Evolutionary conservation across 352 stramenopile species (phyloP), one percentile per base, ranked within the genome.

Genomic region (Phytophthora foliorum): DNA sequence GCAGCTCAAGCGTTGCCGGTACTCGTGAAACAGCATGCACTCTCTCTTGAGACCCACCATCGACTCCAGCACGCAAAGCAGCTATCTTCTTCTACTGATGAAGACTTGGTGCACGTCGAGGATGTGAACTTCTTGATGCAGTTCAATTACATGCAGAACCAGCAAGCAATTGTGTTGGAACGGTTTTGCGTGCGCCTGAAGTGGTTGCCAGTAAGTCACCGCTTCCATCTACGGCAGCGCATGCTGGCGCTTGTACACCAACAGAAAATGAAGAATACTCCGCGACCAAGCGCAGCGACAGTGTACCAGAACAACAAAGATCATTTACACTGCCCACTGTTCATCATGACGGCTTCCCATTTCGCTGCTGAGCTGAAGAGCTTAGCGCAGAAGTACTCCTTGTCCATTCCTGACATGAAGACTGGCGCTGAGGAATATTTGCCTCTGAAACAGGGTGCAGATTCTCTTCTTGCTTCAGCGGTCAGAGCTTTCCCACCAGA

Each of bases 191-290:
- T 69, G 14, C 72, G 77, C 2, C 57, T 87, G 9, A 78, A 72
- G 41, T 88, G 78, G 75, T 50, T 90, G 39, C 69, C 65, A n/a
- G 65, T 62, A 34, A 88, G 80, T n/a, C 77, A 90, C 57, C 75
- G 74, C 6, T 86, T 77, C 44, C 78, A 87, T 63, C 29, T 90
- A 16, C 75, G 74, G 7, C 78, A 87, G 49, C 82, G 82, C 13
- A 87, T 84, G 82, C 57, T 87, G 27, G 65, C 72, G 25, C 57
- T 90, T 10, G 50, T 62, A 6, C 72, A 90, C 41, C 67, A 82
- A 10, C 73, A 85, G 27, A 74, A 73, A 31, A 21, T 44, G 11
- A 81, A 77, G 48, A 72, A 72, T 24, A 68, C 41, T 1, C 53
- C 67, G 62, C 52, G 45, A 41, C 31, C 51, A 16, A 62, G 24